These are phyloP conservation scores for Leishmania tropica DNA, from an alignment of 208 protist species.

Conservation along the genomic window DNA sequence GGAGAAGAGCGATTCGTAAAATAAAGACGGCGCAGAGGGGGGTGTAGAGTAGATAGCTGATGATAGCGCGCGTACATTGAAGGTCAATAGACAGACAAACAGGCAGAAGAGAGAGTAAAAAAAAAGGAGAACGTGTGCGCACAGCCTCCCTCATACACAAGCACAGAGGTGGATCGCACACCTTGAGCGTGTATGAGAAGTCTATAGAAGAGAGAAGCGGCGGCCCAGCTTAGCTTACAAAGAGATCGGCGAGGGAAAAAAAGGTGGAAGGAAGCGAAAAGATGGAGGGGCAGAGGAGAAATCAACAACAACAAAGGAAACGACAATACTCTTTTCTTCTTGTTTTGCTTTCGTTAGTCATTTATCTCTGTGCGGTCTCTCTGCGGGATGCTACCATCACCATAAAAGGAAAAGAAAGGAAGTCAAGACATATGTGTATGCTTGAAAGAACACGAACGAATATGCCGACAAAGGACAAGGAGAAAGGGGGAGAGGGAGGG, in stretches of 20 bases:
- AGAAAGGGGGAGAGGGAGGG: neutral
- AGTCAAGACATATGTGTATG: neutral
- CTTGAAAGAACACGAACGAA: neutral
- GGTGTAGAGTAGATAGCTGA: neutral
- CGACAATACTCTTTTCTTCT: neutral
- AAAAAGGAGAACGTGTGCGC: neutral
- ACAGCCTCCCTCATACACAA: neutral
- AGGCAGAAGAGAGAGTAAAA: neutral
- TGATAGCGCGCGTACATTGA: neutral
- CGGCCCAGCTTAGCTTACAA: neutral
- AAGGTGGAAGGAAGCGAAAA: neutral
- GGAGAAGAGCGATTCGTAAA: neutral
- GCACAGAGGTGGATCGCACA: neutral
- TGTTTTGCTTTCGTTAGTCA: neutral
- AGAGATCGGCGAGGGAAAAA: constrained; percentile 3
- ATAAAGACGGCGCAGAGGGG: neutral
- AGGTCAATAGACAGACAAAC: neutral
- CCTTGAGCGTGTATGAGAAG: neutral
- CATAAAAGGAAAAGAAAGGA: neutral
- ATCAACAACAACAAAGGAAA: neutral
- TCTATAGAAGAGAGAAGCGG: neutral
- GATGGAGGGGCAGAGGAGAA: neutral
- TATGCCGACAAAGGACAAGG: neutral
- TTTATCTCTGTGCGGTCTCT: neutral
- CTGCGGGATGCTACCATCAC: neutral